A percentile compares a stretch with the other conserved stretches of the same genome.
Conservation (phyloP, 192 early-diverging fungal genomes). For the Podila minutissima region DNA sequence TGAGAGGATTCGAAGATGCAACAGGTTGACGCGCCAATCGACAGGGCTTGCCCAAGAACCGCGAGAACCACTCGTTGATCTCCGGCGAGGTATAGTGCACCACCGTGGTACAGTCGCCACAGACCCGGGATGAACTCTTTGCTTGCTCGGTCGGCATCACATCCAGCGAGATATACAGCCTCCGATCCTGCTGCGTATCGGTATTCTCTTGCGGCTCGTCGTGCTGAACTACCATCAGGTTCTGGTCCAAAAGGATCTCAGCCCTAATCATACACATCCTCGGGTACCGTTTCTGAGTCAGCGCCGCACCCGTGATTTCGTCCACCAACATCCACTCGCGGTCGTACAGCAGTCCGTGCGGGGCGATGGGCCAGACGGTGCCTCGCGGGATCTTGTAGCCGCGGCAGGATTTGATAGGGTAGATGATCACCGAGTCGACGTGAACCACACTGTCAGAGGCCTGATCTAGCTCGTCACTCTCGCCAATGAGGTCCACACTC, state of each 20-base stretch:
- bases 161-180: conserved; percentile 31
- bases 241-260: conserved; percentile 46
- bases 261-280: conserved; percentile 72
- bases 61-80: conserved; percentile 58
- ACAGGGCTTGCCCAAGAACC: conserved; percentile 55
- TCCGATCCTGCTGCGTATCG: not conserved
- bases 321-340: conserved; percentile 74
- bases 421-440: conserved; percentile 31
- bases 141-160: conserved; percentile 27
- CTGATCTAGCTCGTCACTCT: not conserved
- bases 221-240: conserved; percentile 55
- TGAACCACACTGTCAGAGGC: conserved; percentile 15
- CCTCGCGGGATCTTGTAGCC: conserved; percentile 60
- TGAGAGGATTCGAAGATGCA: conserved; percentile 7
- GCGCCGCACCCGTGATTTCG: conserved; percentile 53
- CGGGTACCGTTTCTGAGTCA: conserved; percentile 77
- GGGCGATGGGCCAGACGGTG: conserved; percentile 63
- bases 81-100: conserved; percentile 43
- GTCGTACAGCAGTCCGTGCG: conserved; percentile 68
- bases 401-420: conserved; percentile 85
- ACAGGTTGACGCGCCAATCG: conserved; percentile 51
- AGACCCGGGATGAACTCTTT: conserved; percentile 48
- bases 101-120: conserved; percentile 48
- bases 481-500: conserved; percentile 26
- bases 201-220: conserved; percentile 27